A percentile compares a stretch with the other conserved stretches of the same genome.
These are phyloP conservation scores for Entomortierella chlamydospora DNA, from an alignment of 192 early-diverging fungal species.

Conservation along the genomic window DNA sequence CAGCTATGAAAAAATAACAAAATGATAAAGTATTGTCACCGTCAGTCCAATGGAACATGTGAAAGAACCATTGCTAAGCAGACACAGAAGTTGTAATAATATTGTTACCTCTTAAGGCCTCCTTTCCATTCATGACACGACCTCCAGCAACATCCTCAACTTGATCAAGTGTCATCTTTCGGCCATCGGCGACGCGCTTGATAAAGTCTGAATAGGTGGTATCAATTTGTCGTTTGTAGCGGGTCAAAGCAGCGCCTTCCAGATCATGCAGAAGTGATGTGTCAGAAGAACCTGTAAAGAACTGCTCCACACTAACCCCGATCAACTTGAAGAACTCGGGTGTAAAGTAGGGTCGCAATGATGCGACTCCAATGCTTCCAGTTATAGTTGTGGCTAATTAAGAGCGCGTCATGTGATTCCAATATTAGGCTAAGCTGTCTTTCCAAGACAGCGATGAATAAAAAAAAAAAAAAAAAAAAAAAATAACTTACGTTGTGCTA, in stretches of 20 bases:
- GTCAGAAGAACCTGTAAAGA: slow-evolving; percentile 60
- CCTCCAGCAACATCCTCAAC: slow-evolving; percentile 71
- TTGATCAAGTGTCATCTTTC: slow-evolving; percentile 60
- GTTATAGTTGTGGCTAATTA: slow-evolving; percentile 70
- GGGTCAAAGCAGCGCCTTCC: slow-evolving; percentile 58
- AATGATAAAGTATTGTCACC: neutral
- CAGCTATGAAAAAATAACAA: slow-evolving; percentile 23
- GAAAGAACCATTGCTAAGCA: no score
- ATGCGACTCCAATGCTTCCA: slow-evolving; percentile 79
- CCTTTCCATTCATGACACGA: slow-evolving; percentile 69
- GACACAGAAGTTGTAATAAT: neutral
- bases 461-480: neutral
- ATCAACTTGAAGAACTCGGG: slow-evolving; percentile 65
- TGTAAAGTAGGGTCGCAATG: slow-evolving; percentile 65
- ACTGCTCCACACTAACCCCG: slow-evolving; percentile 72
- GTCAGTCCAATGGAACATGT: neutral
- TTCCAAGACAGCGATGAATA: no score
- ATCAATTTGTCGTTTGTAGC: slow-evolving; percentile 60
- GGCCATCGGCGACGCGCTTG: slow-evolving; percentile 67
- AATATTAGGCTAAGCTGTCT: neutral
- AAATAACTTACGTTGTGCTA: slow-evolving; percentile 60
- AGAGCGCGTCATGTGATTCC: neutral
- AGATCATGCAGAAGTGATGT: slow-evolving; percentile 62
- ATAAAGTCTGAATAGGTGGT: slow-evolving; percentile 67
- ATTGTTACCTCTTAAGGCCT: slow-evolving; percentile 58